Base-by-base conservation (phyloP, 2,329 filamentous ascomycete genomes). In the Orbilia brochopaga region DNA sequence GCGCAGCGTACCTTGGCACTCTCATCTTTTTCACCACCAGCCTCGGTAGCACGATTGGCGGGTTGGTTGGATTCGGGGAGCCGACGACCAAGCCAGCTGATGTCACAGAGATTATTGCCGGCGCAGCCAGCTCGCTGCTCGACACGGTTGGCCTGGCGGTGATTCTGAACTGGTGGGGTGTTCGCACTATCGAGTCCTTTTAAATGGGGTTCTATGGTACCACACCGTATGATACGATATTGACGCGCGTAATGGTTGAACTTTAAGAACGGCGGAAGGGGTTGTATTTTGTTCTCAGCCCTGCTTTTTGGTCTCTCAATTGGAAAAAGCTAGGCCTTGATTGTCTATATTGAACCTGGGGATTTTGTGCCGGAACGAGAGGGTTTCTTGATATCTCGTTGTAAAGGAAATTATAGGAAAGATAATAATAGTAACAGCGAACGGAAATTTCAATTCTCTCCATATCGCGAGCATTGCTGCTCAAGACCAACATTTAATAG, bases 1-100 rank as follows among this genome's bases (percentile, higher is more conserved):
- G 94, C 77, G 92, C 94, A 74, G 91, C 93, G 64, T 97, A 97
- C 83, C 85, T 97, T 73, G 94, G 69, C 17, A 66, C 61, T 1
- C 50, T 73, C 23, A 61, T 73, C 21, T 73, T 65, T 51, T 57
- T 66, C 52, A 54, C 46, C 42, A 61, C 60, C 13, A 56, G 50
- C 8, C 52, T 73, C 10, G 69, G 69, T 13, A 61, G 55, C 23
- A 73, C 62, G 35, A 57, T 73, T 35, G 69, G 69, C 11, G 69
- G 69, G 13, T 37, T 73, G 8, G 54, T 73, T 23, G 69, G 69
- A 27, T 73, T 73, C 24, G 62, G 57, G 40, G 69, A 73, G 19
- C 61, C 69, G 21, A 27, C 37, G 21, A 37, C 61, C n/a, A 60
- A 30, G 35, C 32, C 69, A 7, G 42, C 55, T 50, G 69, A 73